These are phyloP conservation scores for Aspergillus sp. DNA, from an alignment of 2,329 filamentous ascomycete genomes.

Conservation along the genomic window DNA sequence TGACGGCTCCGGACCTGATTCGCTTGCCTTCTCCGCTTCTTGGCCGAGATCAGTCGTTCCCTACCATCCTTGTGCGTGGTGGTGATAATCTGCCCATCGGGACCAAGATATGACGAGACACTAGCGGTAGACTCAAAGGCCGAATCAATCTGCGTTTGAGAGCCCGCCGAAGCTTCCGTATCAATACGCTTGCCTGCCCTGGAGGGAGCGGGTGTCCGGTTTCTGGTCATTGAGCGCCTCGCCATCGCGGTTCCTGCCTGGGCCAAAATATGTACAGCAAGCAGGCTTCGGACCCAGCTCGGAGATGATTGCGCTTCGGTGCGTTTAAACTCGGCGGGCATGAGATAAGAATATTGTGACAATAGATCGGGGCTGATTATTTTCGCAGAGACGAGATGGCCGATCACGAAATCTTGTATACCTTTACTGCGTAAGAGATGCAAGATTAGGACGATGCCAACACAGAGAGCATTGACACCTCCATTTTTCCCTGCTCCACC, in stretches of 20 bases:
- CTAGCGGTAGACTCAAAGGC: conserved; percentile 49
- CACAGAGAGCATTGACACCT: conserved; percentile 51
- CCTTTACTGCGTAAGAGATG: conserved; percentile 52
- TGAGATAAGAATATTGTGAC: conserved; percentile 47
- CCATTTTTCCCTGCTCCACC: conserved; percentile 61
- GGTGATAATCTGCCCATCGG: conserved; percentile 54
- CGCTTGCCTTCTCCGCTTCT: conserved; percentile 88
- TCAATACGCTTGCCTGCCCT: conserved; percentile 50
- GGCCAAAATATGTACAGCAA: conserved; percentile 54
- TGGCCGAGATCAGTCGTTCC: conserved; percentile 65
- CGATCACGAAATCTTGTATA: conserved; percentile 55
- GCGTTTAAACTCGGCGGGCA: conserved; percentile 50
- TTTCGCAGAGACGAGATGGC: conserved; percentile 50
- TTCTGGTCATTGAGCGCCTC: conserved; percentile 51
- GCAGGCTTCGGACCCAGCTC: conserved; percentile 52
- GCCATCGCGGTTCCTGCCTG: conserved; percentile 54
- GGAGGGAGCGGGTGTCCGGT: conserved; percentile 45
- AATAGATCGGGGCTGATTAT: conserved; percentile 49
- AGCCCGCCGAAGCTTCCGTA: conserved; percentile 51
- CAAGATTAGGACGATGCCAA: conserved; percentile 50
- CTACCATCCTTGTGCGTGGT: conserved; percentile 58
- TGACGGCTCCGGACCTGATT: conserved; percentile 88
- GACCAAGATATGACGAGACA: conserved; percentile 44
- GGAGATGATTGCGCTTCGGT: conserved; percentile 47
- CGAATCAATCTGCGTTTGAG: conserved; percentile 47